Evolutionary conservation across 2,329 filamentous ascomycete genomes (phyloP).

Genomic region (Chaetomium sp.): DNA sequence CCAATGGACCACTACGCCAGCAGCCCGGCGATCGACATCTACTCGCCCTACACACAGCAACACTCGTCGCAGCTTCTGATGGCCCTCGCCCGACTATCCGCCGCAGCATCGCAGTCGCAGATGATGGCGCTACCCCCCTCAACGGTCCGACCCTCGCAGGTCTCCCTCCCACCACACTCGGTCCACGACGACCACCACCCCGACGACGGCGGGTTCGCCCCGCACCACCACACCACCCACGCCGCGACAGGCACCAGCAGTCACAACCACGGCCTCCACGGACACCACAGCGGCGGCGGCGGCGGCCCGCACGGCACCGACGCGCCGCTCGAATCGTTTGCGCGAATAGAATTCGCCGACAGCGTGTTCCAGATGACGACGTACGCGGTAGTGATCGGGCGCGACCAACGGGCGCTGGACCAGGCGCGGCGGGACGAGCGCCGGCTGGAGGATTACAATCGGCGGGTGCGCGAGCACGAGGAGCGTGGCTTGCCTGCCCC

Average conservation of each 20-base stretch:
- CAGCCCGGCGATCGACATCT: slow-evolving; percentile 16
- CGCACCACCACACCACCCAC: slow-evolving; percentile 30
- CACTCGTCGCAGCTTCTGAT: slow-evolving; percentile 34
- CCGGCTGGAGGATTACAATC: slow-evolving; percentile 39
- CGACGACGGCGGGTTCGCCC: slow-evolving; percentile 23
- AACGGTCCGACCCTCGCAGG: slow-evolving; percentile 41
- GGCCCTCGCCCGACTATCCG: slow-evolving; percentile 32
- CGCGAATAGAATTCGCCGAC: slow-evolving; percentile 63
- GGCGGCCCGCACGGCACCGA: slow-evolving; percentile 11
- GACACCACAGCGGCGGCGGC: too few relatives aligned
- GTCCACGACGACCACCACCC: slow-evolving; percentile 25
- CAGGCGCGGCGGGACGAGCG: slow-evolving; percentile 48
- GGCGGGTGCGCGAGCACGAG: slow-evolving; percentile 41
- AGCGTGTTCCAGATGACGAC: slow-evolving; percentile 75
- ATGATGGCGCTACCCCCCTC: slow-evolving; percentile 17
- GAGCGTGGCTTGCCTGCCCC: slow-evolving; percentile 45
- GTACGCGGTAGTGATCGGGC: slow-evolving; percentile 63
- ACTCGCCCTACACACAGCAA: slow-evolving; percentile 6
- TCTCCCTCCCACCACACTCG: slow-evolving; percentile 35
- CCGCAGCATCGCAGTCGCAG: slow-evolving; percentile 10
- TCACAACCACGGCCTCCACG: too few relatives aligned
- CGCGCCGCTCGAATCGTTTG: slow-evolving; percentile 47
- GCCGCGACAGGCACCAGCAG: slow-evolving; percentile 23
- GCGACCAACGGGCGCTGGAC: slow-evolving; percentile 56
- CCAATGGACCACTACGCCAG: slow-evolving; percentile 4